phyloP scores from a whole-genome alignment of 2,329 filamentous ascomycete species.

The Colletotrichum spaethianum region DNA sequence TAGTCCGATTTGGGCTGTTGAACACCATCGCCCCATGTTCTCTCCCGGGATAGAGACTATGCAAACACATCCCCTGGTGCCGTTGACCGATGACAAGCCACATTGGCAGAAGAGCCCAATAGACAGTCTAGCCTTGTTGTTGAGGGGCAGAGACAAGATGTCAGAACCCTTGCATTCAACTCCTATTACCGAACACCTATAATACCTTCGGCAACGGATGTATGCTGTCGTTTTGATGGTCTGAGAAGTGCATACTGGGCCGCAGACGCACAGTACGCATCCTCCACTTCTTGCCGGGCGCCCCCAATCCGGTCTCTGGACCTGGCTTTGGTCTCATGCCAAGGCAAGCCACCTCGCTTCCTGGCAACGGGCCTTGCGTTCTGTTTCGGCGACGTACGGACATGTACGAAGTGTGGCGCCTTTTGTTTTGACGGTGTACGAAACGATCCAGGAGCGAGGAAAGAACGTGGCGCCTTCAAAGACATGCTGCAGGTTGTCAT shows the following conservation, averaged over 20 bases:
- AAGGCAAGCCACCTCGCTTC: constrained; percentile 4
- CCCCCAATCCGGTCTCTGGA: neutral
- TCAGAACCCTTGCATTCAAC: neutral
- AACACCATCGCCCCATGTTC: neutral
- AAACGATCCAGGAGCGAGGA: neutral
- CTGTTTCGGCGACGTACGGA: constrained; percentile 6
- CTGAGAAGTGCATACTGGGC: neutral
- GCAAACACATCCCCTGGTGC: neutral
- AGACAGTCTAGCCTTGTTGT: neutral
- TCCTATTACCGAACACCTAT: neutral
- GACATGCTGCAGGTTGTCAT: neutral
- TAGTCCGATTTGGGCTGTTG: neutral
- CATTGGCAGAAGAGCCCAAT: neutral
- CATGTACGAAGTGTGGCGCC: neutral
- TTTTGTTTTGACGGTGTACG: constrained; percentile 5
- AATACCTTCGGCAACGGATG: neutral
- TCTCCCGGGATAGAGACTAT: neutral
- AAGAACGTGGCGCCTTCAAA: no score
- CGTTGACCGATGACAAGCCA: neutral
- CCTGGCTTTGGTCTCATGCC: neutral
- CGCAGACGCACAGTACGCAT: neutral
- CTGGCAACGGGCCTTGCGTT: neutral
- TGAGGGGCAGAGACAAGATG: neutral
- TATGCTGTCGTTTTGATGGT: neutral
- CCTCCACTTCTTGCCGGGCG: no score